Evolutionary conservation across 768 basidiomycete species (phyloP).

Genomic region (Russula emetica): DNA sequence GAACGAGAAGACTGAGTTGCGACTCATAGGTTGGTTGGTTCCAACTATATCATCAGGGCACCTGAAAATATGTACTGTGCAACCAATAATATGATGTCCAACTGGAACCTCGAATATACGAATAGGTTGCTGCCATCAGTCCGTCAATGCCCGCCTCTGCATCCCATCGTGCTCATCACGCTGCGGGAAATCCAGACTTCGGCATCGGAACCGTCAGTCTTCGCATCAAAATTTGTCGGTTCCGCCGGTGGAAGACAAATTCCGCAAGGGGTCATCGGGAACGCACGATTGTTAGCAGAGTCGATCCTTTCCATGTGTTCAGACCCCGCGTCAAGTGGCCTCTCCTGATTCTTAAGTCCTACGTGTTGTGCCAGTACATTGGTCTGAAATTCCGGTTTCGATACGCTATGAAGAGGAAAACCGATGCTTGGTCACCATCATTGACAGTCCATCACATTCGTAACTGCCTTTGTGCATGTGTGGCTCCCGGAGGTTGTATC

Average conservation of each 20-base stretch:
- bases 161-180: conserved; percentile 22
- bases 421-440: conserved; percentile 21
- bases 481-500: conserved; percentile 5
- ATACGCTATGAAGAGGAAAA: conserved; percentile 9
- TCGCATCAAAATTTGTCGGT: conserved; percentile 1
- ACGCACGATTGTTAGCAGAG: conserved; percentile 8
- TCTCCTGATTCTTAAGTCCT: not conserved
- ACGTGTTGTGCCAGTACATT: not conserved
- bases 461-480: not conserved
- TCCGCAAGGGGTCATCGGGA: conserved; percentile 10
- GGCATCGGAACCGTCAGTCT: conserved; percentile 21
- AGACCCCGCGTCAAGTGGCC: not conserved
- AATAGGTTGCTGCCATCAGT: not conserved
- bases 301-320: too few species aligned
- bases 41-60: not conserved
- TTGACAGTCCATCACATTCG: conserved; percentile 4
- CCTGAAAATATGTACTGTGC: not conserved
- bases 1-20: not conserved
- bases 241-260: conserved; percentile 16
- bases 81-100: too few species aligned
- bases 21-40: not conserved
- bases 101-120: not conserved
- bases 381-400: not conserved
- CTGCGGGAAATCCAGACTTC: conserved; percentile 17
- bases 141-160: too few species aligned